Evolutionary conservation across 2,329 filamentous ascomycete genomes (phyloP).

Genomic region (Raffaelea arxii): DNA sequence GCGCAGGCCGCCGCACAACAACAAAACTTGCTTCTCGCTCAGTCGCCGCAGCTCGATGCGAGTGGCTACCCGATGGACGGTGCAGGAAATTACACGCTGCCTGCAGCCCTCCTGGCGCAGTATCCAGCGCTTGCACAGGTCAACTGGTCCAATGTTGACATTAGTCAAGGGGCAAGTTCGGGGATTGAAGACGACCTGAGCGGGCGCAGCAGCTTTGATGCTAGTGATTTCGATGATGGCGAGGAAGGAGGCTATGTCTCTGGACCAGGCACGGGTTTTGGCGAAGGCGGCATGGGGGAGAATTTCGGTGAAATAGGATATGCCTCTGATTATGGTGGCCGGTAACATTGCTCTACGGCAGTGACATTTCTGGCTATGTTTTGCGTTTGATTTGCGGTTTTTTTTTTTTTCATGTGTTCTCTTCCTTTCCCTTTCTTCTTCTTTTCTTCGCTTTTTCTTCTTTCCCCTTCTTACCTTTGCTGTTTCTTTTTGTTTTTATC

Average conservation of each 20-base stretch:
- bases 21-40: conserved; percentile 49
- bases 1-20: conserved; percentile 30
- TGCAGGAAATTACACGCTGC: conserved; percentile 57
- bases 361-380: too few species aligned
- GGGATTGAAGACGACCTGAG: conserved; percentile 67
- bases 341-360: too few species aligned
- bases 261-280: conserved; percentile 50
- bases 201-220: conserved; percentile 72
- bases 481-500: conserved; percentile 5
- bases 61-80: conserved; percentile 49
- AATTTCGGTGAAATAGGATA: conserved; percentile 46
- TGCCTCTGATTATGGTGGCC: conserved; percentile 41
- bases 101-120: conserved; percentile 78
- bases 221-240: conserved; percentile 65
- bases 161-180: conserved; percentile 62
- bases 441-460: conserved; percentile 1
- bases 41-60: conserved; percentile 45
- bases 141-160: conserved; percentile 62
- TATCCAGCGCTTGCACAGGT: conserved; percentile 88
- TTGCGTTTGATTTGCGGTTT: neutral
- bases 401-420: neutral
- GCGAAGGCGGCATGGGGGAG: conserved; percentile 45
- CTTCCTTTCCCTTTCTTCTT: neutral
- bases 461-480: conserved; percentile 4
- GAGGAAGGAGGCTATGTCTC: conserved; percentile 62